Base-by-base conservation (phyloP, 1,284 basidiomycete species). In the Schizopora paradoxa region DNA sequence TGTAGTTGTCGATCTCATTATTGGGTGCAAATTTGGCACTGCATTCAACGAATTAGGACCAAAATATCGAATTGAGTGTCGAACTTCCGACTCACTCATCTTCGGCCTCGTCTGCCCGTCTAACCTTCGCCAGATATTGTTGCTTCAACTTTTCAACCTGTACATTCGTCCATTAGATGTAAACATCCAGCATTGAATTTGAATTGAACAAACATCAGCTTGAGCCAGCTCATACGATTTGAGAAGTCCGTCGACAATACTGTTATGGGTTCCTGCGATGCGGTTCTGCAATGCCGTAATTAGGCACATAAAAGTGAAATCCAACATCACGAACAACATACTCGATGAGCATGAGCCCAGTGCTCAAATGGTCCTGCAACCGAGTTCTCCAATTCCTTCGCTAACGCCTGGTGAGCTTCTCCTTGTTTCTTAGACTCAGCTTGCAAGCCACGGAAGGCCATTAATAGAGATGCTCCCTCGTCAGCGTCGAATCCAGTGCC, bases 21-120 rank as follows among this genome's bases (percentile, higher is more conserved):
- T 74, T 79, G 1, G 90, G 90, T 4, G 89, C 87, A 57, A 93
- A 93, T 59, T 88, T 89, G 38, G 78, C 86, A 61, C 90, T 88
- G 48, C 7, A 45, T 27, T 48, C 31, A 35, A 11, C 21, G 19
- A 41, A 29, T 49, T 28, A 46, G 37, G 44, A 33, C 36, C 23
- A 18, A 18, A 6, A 23, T 16, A 57, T 14, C 54, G 29, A 33
- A 22, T 18, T 8, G 25, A 38, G n/a, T n/a, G n/a, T n/a, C 11
- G 48, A n/a, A 27, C 21, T 3, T 2, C 26, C 28, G 14, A 68
- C 86, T 59, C 65, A 93, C 90, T 93, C 90, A 61, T 94, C 91
- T 59, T 91, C 90, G 22, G 85, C 82, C 60, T 94, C 91, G 54
- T 94, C 91, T 3, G 90, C 90, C 28, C 76, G 74, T 42, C 87